Base-by-base conservation (phyloP, 257 asterid species). In the Voacanga thouarsii region DNA sequence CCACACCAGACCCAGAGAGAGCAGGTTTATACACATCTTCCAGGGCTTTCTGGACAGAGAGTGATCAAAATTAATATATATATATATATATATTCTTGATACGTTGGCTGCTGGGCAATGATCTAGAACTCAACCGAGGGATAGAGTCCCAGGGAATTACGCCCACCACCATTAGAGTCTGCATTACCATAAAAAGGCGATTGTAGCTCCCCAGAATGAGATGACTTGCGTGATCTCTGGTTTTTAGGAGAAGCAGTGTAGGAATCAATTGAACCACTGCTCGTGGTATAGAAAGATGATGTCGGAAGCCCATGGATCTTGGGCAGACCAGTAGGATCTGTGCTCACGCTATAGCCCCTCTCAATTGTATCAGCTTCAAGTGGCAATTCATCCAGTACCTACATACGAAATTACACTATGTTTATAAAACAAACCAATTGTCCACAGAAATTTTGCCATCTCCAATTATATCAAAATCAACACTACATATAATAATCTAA, bases 251-350 rank as follows among this genome's bases (percentile, higher is more conserved):
- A 87, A 44, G 92, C 86, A 19, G 82, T 57, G 45, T 86, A 90
- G 45, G 91, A 87, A 26, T 90, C 99, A 0, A 85, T 56, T 3
- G 90, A 84, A 71, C 94, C 92, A 60, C 89, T 81, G 83, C 87
- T 85, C 2, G 82, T 84, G 80, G 81, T 80, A 44, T 90, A 89
- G 56, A 89, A 72, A 21, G 97, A 93, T 23, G 99, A 90, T 79
- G 94, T 75, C 14, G 98, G 97, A 80, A 96, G 95, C 76, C 97
- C 98, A 19, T 89, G 94, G 82, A 96, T 93, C 92, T 84, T 92
- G 33, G 98, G 99, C 78, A 96, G 86, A 71, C 99, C 98, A 2
- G 97, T 96, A 4, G 88, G 81, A 75, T 96, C 98, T 49, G 88
- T 83, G 45, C 80, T 82, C 84, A 85, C 45, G 86, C 88, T 86